Percentiles rank a stretch among this genome's conserved stretches.
Evolutionary conservation across 2,329 filamentous ascomycete genomes (phyloP).

Genomic region (Trichoderma sp.): DNA sequence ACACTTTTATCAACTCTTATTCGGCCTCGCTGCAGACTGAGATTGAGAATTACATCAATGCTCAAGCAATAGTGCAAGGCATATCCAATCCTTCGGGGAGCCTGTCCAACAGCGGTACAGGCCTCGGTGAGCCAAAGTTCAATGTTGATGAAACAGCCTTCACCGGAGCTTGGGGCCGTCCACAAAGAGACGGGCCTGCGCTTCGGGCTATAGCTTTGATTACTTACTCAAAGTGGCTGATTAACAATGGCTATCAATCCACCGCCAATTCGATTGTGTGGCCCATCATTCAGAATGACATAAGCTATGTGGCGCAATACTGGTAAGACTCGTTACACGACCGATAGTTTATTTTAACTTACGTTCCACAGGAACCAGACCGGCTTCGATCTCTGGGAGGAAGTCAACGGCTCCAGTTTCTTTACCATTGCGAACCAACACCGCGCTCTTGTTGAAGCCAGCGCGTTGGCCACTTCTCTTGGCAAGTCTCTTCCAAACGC

Average conservation of each 20-base stretch:
- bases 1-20: neutral
- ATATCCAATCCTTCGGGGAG: conserved; percentile 71
- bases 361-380: conserved; percentile 52
- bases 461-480: conserved; percentile 63
- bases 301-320: conserved; percentile 74
- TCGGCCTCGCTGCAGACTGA: conserved; percentile 54
- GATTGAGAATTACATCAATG: conserved; percentile 69
- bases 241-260: conserved; percentile 65
- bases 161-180: conserved; percentile 72
- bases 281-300: conserved; percentile 76
- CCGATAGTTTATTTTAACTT: neutral
- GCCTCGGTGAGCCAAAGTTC: conserved; percentile 75
- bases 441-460: conserved; percentile 70
- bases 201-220: conserved; percentile 75
- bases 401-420: conserved; percentile 75
- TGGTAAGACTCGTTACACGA: conserved; percentile 50
- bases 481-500: conserved; percentile 64
- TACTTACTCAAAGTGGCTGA: conserved; percentile 71
- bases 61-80: conserved; percentile 68
- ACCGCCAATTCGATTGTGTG: conserved; percentile 63
- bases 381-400: conserved; percentile 82
- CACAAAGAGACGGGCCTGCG: conserved; percentile 80
- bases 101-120: conserved; percentile 52
- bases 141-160: conserved; percentile 65
- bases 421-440: conserved; percentile 75